Evolutionary conservation across 2,329 filamentous ascomycete species (phyloP).

Genomic region (Plenodomus tracheiphilus): DNA sequence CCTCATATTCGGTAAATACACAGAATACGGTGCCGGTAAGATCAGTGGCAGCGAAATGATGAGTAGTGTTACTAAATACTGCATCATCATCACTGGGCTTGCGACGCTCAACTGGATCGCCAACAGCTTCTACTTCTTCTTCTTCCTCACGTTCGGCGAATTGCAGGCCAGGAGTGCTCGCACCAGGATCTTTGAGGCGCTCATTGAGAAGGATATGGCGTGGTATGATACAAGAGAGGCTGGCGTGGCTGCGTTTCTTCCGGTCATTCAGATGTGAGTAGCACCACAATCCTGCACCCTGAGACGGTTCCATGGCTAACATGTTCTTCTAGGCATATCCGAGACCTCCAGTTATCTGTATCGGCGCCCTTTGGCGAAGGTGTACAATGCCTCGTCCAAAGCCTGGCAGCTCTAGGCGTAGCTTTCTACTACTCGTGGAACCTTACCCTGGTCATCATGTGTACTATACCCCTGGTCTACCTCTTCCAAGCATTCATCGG

Average conservation of each 20-base stretch:
- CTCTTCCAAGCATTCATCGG: constrained; percentile 64
- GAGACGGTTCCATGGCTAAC: neutral
- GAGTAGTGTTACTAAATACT: constrained; percentile 60
- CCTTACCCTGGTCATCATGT: constrained; percentile 77
- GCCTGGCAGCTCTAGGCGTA: constrained; percentile 67
- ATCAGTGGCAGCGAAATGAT: constrained; percentile 58
- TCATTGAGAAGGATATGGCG: constrained; percentile 73
- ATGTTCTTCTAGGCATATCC: constrained; percentile 65
- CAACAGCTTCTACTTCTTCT: constrained; percentile 66
- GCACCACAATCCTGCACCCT: neutral
- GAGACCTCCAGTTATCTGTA: constrained; percentile 78
- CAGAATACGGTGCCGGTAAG: constrained; percentile 63
- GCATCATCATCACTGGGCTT: constrained; percentile 64
- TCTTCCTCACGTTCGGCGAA: constrained; percentile 81
- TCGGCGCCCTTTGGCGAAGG: constrained; percentile 78
- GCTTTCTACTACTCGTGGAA: constrained; percentile 83
- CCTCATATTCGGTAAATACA: constrained; percentile 72
- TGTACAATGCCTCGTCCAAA: constrained; percentile 65
- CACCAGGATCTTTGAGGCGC: constrained; percentile 64
- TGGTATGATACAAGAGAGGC: constrained; percentile 80
- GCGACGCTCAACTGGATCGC: constrained; percentile 68
- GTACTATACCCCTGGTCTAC: constrained; percentile 70
- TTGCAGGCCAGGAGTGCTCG: constrained; percentile 72
- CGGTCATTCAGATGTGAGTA: constrained; percentile 72
- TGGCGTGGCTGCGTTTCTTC: constrained; percentile 72